Evolutionary conservation across 2,329 filamentous ascomycete genomes (phyloP), one percentile per base, ranked within the genome.

Genomic region (Apiospora arundinis): DNA sequence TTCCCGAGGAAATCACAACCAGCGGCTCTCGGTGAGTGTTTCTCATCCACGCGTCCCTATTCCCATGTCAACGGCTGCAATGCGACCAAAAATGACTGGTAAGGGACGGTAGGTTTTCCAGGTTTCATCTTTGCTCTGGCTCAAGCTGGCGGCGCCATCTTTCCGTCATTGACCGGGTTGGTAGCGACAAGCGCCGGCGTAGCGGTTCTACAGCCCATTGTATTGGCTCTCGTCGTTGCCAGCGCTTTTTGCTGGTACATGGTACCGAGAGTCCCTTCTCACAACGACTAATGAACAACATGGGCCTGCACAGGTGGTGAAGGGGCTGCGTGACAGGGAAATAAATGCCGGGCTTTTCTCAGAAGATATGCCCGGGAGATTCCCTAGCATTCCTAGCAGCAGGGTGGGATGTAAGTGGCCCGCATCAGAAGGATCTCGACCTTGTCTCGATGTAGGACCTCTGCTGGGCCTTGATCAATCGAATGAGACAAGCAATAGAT

Each of bases 121-220:
- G 82, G 82, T 9, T 83, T 87, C 46, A 82, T 88, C 8, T 88
- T 88, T 71, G 84, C 88, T 0, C 75, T 88, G 2, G 85, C 85
- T 0, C 86, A 88, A 75, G 83, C 86, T 2, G 86, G 86, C 1
- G 86, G 84, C 4, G 82, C 86, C 0, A 77, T 88, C 1, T 88
- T 88, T 73, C 86, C 87, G 0, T 85, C 85, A 0, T 73, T 88
- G 4, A 88, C 86, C 0, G 86, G 86, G 2, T 71, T 88, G 18
- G 83, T 88, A 65, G 85, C 85, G 0, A 78, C 81, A 0, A 74
- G 75, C n/a, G 81, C 80, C 0, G 85, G 85, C 5, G 85, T 87
- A 3, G 80, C 81, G 42, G 83, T 86, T 0, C 72, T 87, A 67
- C 85, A 86, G 71, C 85, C 85, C 0, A 85, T 87, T 44, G 79